Evolutionary conservation across 345 rosid species (phyloP).

Genomic region (Carallia pectinifolia): DNA sequence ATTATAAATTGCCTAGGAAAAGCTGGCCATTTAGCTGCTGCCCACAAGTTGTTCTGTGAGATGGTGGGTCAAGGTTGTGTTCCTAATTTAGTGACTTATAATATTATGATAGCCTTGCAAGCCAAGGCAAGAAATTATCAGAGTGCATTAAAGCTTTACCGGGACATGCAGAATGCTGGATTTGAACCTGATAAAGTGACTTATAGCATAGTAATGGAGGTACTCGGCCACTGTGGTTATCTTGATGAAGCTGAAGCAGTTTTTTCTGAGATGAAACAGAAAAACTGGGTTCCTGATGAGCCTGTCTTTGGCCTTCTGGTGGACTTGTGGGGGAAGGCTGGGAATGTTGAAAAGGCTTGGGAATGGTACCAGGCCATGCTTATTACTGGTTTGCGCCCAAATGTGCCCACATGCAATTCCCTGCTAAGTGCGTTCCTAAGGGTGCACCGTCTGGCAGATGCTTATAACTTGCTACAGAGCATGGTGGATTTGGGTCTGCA

Average conservation of each 20-base stretch:
- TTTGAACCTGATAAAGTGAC: conserved; percentile 90
- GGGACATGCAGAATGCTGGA: conserved; percentile 77
- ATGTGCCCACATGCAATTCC: conserved; percentile 93
- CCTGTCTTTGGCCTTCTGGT: conserved; percentile 89
- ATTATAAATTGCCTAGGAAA: conserved; percentile 97
- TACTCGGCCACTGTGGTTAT: conserved; percentile 85
- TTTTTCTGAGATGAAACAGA: conserved; percentile 70
- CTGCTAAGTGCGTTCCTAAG: conserved; percentile 84
- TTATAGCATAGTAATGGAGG: conserved; percentile 93
- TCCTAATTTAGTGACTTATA: conserved; percentile 81
- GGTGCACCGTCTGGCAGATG: conserved; percentile 63
- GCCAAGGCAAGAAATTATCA: conserved; percentile 88
- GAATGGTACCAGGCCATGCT: conserved; percentile 87
- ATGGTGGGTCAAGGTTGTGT: conserved; percentile 86
- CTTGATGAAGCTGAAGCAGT: conserved; percentile 86
- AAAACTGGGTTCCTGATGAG: conserved; percentile 88
- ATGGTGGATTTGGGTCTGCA: conserved; percentile 68
- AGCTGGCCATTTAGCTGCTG: conserved; percentile 81
- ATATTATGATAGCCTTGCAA: conserved; percentile 85
- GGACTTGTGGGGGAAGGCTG: conserved; percentile 93
- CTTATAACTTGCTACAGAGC: conserved; percentile 64
- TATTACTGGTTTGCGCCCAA: conserved; percentile 72
- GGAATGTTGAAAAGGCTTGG: conserved; percentile 79
- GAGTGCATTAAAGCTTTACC: conserved; percentile 71
- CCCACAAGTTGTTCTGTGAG: conserved; percentile 71